Conservation (phyloP, 2,329 filamentous ascomycete species). For the Clonostachys byssicola region DNA sequence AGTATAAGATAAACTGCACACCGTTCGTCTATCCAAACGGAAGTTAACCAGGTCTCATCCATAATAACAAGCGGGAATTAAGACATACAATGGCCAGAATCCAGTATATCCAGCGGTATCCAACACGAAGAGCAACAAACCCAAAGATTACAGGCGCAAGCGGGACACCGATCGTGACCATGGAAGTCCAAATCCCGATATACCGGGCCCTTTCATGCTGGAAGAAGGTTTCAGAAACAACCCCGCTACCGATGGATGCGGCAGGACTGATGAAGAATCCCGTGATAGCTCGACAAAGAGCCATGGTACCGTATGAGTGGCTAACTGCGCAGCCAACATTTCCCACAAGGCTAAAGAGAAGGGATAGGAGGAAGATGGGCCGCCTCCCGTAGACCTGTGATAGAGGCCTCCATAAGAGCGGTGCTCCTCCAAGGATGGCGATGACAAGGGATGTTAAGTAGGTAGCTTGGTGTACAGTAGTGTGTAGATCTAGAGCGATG, state of each 20-base stretch:
- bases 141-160: slow-evolving; percentile 31
- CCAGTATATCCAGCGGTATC: too few relatives aligned
- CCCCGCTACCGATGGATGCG: slow-evolving; percentile 2
- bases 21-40: slow-evolving; percentile 6
- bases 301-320: slow-evolving; percentile 40
- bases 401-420: too few relatives aligned
- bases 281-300: slow-evolving; percentile 40
- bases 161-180: slow-evolving; percentile 12
- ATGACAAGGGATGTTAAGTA: slow-evolving; percentile 33
- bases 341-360: slow-evolving; percentile 36
- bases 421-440: slow-evolving; percentile 4
- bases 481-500: slow-evolving; percentile 44
- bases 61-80: too few relatives aligned
- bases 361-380: slow-evolving; percentile 45
- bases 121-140: too few relatives aligned
- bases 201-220: slow-evolving; percentile 6
- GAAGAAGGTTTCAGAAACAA: slow-evolving; percentile 4
- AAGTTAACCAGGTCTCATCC: too few relatives aligned
- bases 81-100: too few relatives aligned
- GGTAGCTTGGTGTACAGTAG: slow-evolving; percentile 39
- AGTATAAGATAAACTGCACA: slow-evolving; percentile 8
- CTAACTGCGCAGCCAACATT: slow-evolving; percentile 49
- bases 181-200: slow-evolving; percentile 11
- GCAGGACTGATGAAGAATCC: slow-evolving; percentile 52
- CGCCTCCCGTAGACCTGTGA: slow-evolving; percentile 20